A percentile compares a stretch with the other conserved stretches of the same genome.
phyloP scores from a whole-genome alignment of 768 basidiomycete genomes.

The Calocybe gangraenosa region DNA sequence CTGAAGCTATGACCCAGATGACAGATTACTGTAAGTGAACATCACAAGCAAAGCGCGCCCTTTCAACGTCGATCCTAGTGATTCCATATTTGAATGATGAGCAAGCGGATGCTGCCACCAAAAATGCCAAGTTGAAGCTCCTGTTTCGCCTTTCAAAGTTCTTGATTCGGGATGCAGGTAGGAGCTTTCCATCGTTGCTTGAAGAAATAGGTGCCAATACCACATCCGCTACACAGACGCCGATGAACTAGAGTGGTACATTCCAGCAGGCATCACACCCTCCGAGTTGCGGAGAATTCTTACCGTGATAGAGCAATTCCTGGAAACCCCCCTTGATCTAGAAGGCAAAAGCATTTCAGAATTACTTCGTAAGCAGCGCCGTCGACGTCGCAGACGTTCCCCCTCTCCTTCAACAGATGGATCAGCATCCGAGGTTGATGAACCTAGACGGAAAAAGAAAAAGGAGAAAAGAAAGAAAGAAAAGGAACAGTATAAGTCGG shows the following conservation, averaged over 20 bases:
- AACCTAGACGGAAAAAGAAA: conserved; percentile 43
- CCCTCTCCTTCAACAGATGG: conserved; percentile 46
- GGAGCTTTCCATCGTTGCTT: conserved; percentile 15
- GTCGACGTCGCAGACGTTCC: conserved; percentile 42
- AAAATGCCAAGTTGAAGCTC: conserved; percentile 77
- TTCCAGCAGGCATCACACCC: conserved; percentile 69
- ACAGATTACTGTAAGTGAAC: conserved; percentile 65
- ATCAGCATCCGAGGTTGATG: conserved; percentile 28
- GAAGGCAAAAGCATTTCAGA: conserved; percentile 72
- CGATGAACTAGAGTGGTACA: conserved; percentile 79
- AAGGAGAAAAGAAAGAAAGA: conserved; percentile 67
- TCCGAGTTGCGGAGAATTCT: conserved; percentile 64
- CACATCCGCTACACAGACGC: conserved; percentile 39
- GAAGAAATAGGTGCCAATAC: too few species aligned
- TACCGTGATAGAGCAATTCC: conserved; percentile 79
- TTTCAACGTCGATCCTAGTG: conserved; percentile 34
- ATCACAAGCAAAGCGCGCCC: neutral
- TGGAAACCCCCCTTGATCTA: conserved; percentile 76
- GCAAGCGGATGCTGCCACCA: conserved; percentile 71
- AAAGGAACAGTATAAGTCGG: conserved; percentile 69
- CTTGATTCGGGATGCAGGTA: conserved; percentile 62
- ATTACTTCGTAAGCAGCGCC: conserved; percentile 63
- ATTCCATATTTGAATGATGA: conserved; percentile 75
- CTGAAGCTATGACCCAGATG: conserved; percentile 64
- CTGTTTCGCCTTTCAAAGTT: conserved; percentile 81